Evolutionary conservation across 352 stramenopile species (phyloP), one percentile per base, ranked within the genome.

Genomic region (Globisporangium perplexum): DNA sequence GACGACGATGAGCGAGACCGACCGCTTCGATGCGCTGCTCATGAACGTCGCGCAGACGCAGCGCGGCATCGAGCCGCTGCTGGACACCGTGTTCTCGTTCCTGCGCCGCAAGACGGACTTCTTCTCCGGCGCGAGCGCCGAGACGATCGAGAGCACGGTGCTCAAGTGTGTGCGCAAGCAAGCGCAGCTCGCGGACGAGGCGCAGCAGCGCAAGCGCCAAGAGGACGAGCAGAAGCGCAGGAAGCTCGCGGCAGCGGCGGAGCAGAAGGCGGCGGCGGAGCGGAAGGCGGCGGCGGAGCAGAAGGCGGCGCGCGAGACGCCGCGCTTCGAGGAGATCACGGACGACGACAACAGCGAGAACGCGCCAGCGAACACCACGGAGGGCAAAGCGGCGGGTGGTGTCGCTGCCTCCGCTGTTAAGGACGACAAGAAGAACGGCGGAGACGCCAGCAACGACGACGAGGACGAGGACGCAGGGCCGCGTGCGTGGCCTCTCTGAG

Each of bases 31-130:
- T 73, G 92, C 81, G 22, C 77, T 99, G 64, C 90, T 99, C 60
- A 72, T 99, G 74, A 98, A 96, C 64, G 94, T 99, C 41, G 96
- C 97, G 54, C 95, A 99, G 75, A 93, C 96, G 62, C 86, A 97
- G 59, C 74, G 81, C 42, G 97, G 97, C 44, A 99, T 99, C 66
- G 97, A 99, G 72, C 96, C 96, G 22, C 74, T 99, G 35, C 86
- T 99, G 64, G 93, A 99, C 60, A 98, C 93, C 1, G 86, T 99
- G 23, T 99, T 99, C 71, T 98, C 93, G 1, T 99, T 99, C 67
- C 69, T 99, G 57, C 84, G 97, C 23, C 94, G 97, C 51, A 99
- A 99, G 75, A 99, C 97, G 18, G 97, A 99, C 77, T 99, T 99
- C 64, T 99, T 98, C 70, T 78, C 93, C 8, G 96, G 96, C 11